Base-by-base conservation (phyloP, 2,329 filamentous ascomycete species). In the Zasmidium angulare region DNA sequence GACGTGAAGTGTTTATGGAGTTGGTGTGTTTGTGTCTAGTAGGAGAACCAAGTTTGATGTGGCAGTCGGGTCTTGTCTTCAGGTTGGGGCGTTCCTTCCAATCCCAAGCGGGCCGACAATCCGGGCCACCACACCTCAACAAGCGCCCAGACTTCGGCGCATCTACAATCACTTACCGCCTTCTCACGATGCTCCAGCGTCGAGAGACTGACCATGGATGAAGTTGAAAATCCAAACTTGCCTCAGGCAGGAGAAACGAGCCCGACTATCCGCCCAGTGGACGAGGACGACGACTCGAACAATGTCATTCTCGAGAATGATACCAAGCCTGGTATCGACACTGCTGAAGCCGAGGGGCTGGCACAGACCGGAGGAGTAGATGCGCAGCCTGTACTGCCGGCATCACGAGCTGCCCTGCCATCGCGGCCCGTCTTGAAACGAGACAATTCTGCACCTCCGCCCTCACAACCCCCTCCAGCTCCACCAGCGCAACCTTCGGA, bases 391-490 rank as follows among this genome's bases (percentile, higher is more conserved):
- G 50, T 46, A 10, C 54, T 62, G n/a, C 68, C 67, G n/a, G 62
- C 61, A 36, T 58, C 65, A 31, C 52, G 61, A 63, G 59, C 61
- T 21, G 51, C 53, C 26, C 50, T 63, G 22, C 64, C 67, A 22
- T 31, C 62, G 23, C 74, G 78, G 29, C 79, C 77, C 12, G 66
- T 69, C 6, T 67, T 80, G 48, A 71, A 69, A 60, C 73, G 78
- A 62, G 77, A 77, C 26, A 70, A 66, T 51, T 79, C 77, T 10
- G 71, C 74, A 17, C 74, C 74, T 31, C 77, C 79, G 23, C 72
- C 76, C 31, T 65, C 67, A 26, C 77, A 78, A 61, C 76, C 78
- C 6, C 78, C 77, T 20, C 76, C 78, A 26, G 64, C 67, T 22
- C 77, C 77, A 22, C 72, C 77, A 23, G 65, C 51, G 6, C 75